These are phyloP conservation scores for Tirmania nivea DNA, from an alignment of 495 filamentous ascomycete genomes.

Conservation along the genomic window DNA sequence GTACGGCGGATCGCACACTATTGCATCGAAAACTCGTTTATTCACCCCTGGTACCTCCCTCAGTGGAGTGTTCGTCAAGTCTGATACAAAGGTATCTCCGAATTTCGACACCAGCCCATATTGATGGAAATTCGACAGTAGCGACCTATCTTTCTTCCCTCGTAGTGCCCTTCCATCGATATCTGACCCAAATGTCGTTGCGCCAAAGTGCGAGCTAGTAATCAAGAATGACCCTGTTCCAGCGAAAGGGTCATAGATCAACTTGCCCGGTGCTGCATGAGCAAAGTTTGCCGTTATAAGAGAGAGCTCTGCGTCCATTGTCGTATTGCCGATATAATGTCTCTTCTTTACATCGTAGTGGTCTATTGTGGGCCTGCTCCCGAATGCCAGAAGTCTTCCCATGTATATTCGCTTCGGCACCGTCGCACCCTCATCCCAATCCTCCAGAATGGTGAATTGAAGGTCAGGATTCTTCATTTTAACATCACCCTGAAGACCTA, in stretches of 20 bases:
- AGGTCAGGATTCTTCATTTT: slow-evolving; percentile 46
- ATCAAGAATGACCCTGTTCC: slow-evolving; percentile 83
- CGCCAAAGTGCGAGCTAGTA: slow-evolving; percentile 74
- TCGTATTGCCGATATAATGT: slow-evolving; percentile 79
- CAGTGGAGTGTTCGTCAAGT: slow-evolving; percentile 75
- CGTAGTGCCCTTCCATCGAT: slow-evolving; percentile 77
- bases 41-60: slow-evolving; percentile 21
- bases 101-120: slow-evolving; percentile 46
- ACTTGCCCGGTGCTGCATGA: slow-evolving; percentile 53
- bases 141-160: slow-evolving; percentile 37
- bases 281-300: slow-evolving; percentile 85
- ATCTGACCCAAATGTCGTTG: slow-evolving; percentile 58
- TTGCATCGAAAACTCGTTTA: slow-evolving; percentile 51
- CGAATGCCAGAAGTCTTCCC: slow-evolving; percentile 41
- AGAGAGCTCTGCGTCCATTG: slow-evolving; percentile 86
- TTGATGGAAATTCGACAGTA: slow-evolving; percentile 62
- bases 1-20: slow-evolving; percentile 94
- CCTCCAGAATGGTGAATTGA: slow-evolving; percentile 63
- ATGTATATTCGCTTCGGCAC: slow-evolving; percentile 35
- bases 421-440: slow-evolving; percentile 27
- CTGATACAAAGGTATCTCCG: slow-evolving; percentile 58
- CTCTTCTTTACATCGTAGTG: slow-evolving; percentile 83
- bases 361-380: slow-evolving; percentile 40
- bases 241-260: slow-evolving; percentile 86
- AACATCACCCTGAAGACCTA: slow-evolving; percentile 57